Evolutionary conservation across 495 filamentous ascomycete species (phyloP).

Genomic region (Diplogelasinospora grovesii): DNA sequence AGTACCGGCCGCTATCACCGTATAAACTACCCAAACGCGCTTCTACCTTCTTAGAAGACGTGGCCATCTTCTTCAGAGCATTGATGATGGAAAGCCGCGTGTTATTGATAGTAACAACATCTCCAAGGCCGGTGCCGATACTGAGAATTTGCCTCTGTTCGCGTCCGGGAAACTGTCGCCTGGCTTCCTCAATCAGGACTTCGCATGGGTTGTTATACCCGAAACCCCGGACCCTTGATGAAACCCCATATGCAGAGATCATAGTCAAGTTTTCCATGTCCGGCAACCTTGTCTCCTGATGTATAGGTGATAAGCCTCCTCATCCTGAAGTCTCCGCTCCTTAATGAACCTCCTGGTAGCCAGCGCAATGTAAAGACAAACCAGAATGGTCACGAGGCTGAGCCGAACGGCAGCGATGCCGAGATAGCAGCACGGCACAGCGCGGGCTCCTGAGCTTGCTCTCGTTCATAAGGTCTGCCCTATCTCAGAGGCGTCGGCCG

Average conservation of each 20-base stretch:
- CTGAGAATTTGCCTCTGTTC: too few species aligned
- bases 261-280: too few species aligned
- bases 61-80: neutral
- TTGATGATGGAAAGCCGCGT: neutral
- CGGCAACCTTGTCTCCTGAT: too few species aligned
- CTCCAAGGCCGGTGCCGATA: neutral
- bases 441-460: too few species aligned
- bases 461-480: too few species aligned
- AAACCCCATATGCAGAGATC: too few species aligned
- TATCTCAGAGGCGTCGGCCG: too few species aligned
- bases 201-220: too few species aligned
- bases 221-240: too few species aligned
- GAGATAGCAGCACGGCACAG: too few species aligned
- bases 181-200: too few species aligned
- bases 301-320: conserved; percentile 43
- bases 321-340: conserved; percentile 31
- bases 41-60: neutral
- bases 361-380: conserved; percentile 36
- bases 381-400: conserved; percentile 27
- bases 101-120: neutral
- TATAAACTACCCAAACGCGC: neutral
- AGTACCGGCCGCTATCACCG: neutral
- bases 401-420: conserved; percentile 38
- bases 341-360: conserved; percentile 21
- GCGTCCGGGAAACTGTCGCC: too few species aligned